A percentile compares a stretch with the other conserved stretches of the same genome.
These are phyloP conservation scores for Arthroderma uncinatum DNA, from an alignment of 2,329 filamentous ascomycete genomes.

Conservation along the genomic window DNA sequence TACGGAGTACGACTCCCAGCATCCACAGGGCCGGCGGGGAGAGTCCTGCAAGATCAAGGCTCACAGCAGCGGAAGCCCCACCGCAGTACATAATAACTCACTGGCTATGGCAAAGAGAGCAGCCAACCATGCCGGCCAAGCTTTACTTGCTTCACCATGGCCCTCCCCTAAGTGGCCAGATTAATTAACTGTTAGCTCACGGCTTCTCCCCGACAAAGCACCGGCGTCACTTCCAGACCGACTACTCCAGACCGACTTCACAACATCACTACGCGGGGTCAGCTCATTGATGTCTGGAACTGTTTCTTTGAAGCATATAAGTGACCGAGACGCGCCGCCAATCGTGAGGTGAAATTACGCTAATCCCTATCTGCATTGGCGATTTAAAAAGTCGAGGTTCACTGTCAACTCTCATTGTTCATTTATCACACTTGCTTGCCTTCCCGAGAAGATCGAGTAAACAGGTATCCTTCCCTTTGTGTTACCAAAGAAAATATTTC, in stretches of 20 bases:
- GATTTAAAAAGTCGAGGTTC: background rate
- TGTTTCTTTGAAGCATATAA: background rate
- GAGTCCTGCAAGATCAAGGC: background rate
- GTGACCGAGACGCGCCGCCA: too few relatives aligned
- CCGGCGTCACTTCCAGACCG: background rate
- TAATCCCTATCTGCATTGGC: background rate
- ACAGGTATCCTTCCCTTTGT: too few relatives aligned
- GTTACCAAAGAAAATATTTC: too few relatives aligned
- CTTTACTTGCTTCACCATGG: background rate
- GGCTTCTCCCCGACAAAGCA: background rate
- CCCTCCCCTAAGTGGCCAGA: background rate
- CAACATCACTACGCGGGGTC: background rate
- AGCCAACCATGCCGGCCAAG: constrained; percentile 4
- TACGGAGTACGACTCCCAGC: background rate
- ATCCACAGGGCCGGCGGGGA: background rate
- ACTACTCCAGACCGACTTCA: background rate
- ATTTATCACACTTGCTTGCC: background rate
- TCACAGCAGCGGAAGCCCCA: background rate
- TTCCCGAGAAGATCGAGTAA: background rate
- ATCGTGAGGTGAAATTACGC: too few relatives aligned
- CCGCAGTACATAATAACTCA: background rate
- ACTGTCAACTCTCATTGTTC: background rate
- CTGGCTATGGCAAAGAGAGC: background rate
- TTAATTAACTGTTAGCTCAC: background rate
- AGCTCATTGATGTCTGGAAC: background rate